These are phyloP conservation scores for Xanthoconium stramineum DNA, from an alignment of 768 basidiomycete genomes.

Conservation along the genomic window DNA sequence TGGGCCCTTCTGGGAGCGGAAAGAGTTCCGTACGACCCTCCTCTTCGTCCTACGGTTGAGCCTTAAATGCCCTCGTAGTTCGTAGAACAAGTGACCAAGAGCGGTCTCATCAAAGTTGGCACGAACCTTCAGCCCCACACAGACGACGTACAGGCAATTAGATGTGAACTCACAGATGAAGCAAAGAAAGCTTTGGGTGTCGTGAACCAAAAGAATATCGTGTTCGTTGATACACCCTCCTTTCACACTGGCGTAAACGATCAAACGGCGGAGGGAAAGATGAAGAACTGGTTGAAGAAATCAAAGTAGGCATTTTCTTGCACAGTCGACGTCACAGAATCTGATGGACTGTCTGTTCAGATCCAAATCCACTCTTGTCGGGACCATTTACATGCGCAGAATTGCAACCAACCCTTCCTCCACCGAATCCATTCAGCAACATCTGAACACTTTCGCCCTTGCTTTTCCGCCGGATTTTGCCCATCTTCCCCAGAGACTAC, in stretches of 20 bases:
- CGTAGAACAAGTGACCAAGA: not conserved
- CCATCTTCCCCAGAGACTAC: not conserved
- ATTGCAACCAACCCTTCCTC: not conserved
- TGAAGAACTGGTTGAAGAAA: slow-evolving; percentile 3
- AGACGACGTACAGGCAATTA: slow-evolving; percentile 5
- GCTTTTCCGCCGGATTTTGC: slow-evolving; percentile 5
- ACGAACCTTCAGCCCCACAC: not conserved
- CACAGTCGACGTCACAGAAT: not conserved
- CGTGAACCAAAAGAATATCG: slow-evolving; percentile 1
- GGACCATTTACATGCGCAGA: slow-evolving; percentile 18
- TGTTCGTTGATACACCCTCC: slow-evolving; percentile 25
- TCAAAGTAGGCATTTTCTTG: not conserved
- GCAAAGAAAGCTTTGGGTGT: not conserved
- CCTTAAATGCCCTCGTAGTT: slow-evolving; percentile 6
- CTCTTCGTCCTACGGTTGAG: not conserved
- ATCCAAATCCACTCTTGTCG: slow-evolving; percentile 1
- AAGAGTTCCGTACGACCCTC: slow-evolving; percentile 16
- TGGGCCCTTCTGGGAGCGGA: slow-evolving; percentile 19
- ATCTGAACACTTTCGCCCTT: slow-evolving; percentile 7
- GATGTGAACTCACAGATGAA: not conserved
- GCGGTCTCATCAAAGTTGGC: not conserved
- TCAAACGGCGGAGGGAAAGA: not conserved
- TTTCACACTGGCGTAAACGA: slow-evolving; percentile 1
- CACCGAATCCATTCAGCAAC: not conserved
- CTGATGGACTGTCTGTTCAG: not conserved